Conservation (phyloP, 768 basidiomycete species). For the Tylopilus plumbeoviolaceoides region DNA sequence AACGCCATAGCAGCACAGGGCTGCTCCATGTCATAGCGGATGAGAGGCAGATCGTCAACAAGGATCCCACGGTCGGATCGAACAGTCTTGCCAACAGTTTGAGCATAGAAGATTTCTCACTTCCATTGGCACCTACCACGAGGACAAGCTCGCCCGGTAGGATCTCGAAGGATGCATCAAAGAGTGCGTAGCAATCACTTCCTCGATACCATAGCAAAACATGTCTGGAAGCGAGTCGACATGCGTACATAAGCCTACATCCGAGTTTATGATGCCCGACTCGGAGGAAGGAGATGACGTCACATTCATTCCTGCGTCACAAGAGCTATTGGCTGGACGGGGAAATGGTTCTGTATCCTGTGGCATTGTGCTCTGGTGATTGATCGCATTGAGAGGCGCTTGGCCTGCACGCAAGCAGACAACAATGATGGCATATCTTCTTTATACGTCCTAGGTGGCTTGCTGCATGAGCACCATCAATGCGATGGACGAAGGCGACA, state of each 20-base stretch:
- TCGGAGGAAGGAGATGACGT: not conserved
- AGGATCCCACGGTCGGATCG: slow-evolving; percentile 39
- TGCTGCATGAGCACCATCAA: slow-evolving; percentile 36
- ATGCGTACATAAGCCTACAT: not conserved
- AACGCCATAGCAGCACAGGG: slow-evolving; percentile 43
- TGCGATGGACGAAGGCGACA: slow-evolving; percentile 28
- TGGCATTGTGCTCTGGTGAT: slow-evolving; percentile 15
- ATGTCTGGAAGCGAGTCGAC: slow-evolving; percentile 4
- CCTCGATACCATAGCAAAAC: slow-evolving; percentile 24
- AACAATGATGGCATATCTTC: slow-evolving; percentile 6
- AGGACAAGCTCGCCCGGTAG: slow-evolving; percentile 29
- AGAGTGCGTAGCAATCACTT: slow-evolving; percentile 19
- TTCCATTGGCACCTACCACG: slow-evolving; percentile 29
- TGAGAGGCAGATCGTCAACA: slow-evolving; percentile 40
- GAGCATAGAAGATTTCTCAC: slow-evolving; percentile 35
- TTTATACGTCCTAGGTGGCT: slow-evolving; percentile 17
- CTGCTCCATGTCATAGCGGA: slow-evolving; percentile 35
- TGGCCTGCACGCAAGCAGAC: slow-evolving; percentile 13
- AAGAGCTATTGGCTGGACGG: not conserved
- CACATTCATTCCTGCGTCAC: slow-evolving; percentile 24
- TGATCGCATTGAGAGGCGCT: slow-evolving; percentile 19
- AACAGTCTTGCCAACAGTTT: slow-evolving; percentile 49
- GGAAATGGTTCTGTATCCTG: slow-evolving; percentile 22
- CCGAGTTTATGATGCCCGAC: too few species aligned
- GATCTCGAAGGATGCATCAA: slow-evolving; percentile 26